Evolutionary conservation across 1,284 basidiomycete genomes (phyloP).

Genomic region (Singerocomus inundabilis): DNA sequence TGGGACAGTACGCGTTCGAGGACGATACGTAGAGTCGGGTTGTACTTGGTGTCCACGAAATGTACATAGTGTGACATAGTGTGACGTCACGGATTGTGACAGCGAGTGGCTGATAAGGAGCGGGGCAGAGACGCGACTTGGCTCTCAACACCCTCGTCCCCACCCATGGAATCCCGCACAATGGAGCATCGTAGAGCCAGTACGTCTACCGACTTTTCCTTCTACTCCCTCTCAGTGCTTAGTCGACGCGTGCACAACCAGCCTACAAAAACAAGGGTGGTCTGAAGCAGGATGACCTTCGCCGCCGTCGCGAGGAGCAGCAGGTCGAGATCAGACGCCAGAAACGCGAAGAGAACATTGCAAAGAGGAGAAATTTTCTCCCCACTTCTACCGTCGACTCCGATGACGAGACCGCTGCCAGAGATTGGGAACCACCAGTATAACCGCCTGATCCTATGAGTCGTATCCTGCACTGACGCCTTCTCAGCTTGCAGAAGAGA

Average conservation of each 20-base stretch:
- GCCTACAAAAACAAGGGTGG: conserved; percentile 79
- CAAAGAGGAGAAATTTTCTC: conserved; percentile 92
- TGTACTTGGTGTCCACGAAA: neutral
- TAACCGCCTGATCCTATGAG: conserved; percentile 25
- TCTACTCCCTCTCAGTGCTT: neutral
- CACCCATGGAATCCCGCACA: conserved; percentile 53
- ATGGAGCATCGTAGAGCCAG: conserved; percentile 67
- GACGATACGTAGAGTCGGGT: neutral
- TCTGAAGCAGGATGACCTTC: conserved; percentile 83
- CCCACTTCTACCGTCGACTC: conserved; percentile 73
- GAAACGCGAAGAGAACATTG: conserved; percentile 96
- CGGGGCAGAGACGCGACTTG: conserved; percentile 25
- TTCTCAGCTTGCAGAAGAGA: conserved; percentile 78
- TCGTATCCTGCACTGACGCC: conserved; percentile 6
- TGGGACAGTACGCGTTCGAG: conserved; percentile 21
- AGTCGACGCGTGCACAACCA: conserved; percentile 28
- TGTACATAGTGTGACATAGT: conserved; percentile 5
- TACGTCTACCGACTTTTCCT: conserved; percentile 36
- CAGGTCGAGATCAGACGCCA: conserved; percentile 96
- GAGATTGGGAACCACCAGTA: conserved; percentile 77
- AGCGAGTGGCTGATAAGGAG: conserved; percentile 28
- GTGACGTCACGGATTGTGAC: conserved; percentile 31
- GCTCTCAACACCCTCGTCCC: conserved; percentile 12
- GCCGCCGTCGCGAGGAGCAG: conserved; percentile 93
- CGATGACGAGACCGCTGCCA: conserved; percentile 77